Percentiles rank a stretch among this genome's conserved stretches.
These are phyloP conservation scores for Alternaria longipes DNA, from an alignment of 2,329 filamentous ascomycete genomes.

Conservation along the genomic window DNA sequence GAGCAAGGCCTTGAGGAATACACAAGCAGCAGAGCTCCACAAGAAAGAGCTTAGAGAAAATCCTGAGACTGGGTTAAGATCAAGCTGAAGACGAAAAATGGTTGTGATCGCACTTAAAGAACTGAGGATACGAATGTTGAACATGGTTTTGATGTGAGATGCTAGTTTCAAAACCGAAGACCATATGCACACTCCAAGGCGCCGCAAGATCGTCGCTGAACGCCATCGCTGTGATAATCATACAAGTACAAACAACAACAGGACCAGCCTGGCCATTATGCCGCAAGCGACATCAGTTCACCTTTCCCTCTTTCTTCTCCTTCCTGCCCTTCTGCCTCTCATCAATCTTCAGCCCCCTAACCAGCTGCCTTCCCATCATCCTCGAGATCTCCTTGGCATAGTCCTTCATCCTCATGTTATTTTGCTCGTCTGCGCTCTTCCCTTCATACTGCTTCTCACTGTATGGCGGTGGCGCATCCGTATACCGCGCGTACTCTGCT, in stretches of 20 bases:
- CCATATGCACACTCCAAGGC: not conserved
- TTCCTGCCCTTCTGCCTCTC: slow-evolving; percentile 17
- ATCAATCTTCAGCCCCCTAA: slow-evolving; percentile 29
- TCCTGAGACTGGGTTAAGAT: not conserved
- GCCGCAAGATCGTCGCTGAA: not conserved
- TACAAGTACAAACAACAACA: slow-evolving; percentile 6
- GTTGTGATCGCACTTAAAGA: not conserved
- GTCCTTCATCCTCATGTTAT: slow-evolving; percentile 33
- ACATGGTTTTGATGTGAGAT: not conserved
- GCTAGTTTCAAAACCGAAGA: not conserved
- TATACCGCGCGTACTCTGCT: slow-evolving; percentile 30
- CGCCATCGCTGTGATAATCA: slow-evolving; percentile 10
- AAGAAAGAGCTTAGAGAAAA: not conserved
- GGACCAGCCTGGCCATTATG: not conserved
- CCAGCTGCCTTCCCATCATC: slow-evolving; percentile 40
- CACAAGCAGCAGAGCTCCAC: not conserved
- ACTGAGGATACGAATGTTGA: not conserved
- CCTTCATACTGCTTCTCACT: slow-evolving; percentile 34
- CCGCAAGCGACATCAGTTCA: not conserved
- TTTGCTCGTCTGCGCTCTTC: slow-evolving; percentile 34
- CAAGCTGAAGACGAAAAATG: not conserved
- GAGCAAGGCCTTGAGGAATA: not conserved
- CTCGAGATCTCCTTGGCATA: slow-evolving; percentile 41
- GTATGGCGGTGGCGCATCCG: slow-evolving; percentile 34
- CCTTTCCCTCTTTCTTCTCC: not conserved